Evolutionary conservation across 1,284 basidiomycete genomes (phyloP).

Genomic region (Puccinia horiana): DNA sequence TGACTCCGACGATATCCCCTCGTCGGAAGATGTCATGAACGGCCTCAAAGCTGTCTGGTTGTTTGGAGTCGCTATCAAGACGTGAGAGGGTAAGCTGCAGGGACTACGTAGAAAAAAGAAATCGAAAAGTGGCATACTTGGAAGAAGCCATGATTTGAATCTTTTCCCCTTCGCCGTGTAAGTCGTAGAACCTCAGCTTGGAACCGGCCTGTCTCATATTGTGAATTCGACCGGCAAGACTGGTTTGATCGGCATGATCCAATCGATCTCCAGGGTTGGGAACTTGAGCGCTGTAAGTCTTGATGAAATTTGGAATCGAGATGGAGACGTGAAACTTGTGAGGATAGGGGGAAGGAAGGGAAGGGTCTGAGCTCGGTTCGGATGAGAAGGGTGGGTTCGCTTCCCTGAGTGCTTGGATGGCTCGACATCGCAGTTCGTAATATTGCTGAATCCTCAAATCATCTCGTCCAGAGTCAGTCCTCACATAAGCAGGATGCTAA

Average conservation of each 20-base stretch:
- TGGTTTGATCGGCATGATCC: slow-evolving; percentile 57
- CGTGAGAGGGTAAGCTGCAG: background rate
- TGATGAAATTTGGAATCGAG: slow-evolving; percentile 77
- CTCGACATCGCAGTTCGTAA: slow-evolving; percentile 85
- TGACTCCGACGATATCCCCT: slow-evolving; percentile 93
- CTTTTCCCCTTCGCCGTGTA: slow-evolving; percentile 88
- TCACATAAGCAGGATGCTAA: slow-evolving; percentile 46
- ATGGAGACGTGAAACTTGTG: slow-evolving; percentile 94
- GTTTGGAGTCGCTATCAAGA: slow-evolving; percentile 61
- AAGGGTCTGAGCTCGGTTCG: slow-evolving; percentile 67
- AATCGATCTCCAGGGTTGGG: slow-evolving; percentile 45
- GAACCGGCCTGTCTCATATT: slow-evolving; percentile 79
- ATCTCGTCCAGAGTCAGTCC: slow-evolving; percentile 53
- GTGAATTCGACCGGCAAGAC: slow-evolving; percentile 85
- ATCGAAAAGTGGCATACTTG: slow-evolving; percentile 65
- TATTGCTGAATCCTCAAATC: slow-evolving; percentile 69
- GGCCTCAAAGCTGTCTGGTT: slow-evolving; percentile 69
- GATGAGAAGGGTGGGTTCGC: slow-evolving; percentile 45
- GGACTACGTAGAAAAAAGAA: background rate
- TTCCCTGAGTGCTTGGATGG: slow-evolving; percentile 77
- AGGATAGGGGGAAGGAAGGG: slow-evolving; percentile 84
- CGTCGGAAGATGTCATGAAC: slow-evolving; percentile 86
- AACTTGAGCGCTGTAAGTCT: slow-evolving; percentile 64
- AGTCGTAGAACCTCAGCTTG: slow-evolving; percentile 92
- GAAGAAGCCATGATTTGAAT: slow-evolving; percentile 92